These are phyloP conservation scores for Neostapfia colusana DNA, from an alignment of 176 grass and related monocot genomes.

Conservation along the genomic window DNA sequence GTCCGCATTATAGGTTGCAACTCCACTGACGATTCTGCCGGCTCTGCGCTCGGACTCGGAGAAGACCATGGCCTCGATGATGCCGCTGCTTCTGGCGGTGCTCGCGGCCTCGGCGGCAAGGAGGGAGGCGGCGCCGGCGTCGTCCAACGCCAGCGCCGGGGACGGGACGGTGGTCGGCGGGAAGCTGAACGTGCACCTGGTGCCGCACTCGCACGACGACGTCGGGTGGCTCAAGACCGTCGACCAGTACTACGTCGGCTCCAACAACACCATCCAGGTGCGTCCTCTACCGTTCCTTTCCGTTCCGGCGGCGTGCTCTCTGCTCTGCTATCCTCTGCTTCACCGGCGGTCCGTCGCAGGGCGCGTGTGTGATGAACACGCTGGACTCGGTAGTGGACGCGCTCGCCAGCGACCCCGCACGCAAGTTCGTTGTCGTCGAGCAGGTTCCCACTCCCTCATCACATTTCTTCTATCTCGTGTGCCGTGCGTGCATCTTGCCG, in stretches of 20 bases:
- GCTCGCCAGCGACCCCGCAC: slow-evolving; percentile 54
- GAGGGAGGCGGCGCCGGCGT: slow-evolving; percentile 10
- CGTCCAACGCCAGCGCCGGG: slow-evolving; percentile 47
- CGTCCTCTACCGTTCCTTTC: neutral
- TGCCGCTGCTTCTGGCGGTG: neutral
- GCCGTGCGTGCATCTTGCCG: too few relatives aligned
- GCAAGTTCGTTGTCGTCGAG: slow-evolving; percentile 80
- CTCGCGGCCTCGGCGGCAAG: neutral
- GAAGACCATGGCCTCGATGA: neutral
- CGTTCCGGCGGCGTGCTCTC: neutral
- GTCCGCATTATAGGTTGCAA: neutral
- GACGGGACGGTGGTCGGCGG: slow-evolving; percentile 38
- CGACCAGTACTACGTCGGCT: slow-evolving; percentile 91
- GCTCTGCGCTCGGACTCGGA: neutral
- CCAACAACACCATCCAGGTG: slow-evolving; percentile 81
- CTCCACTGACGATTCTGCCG: neutral
- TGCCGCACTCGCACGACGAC: slow-evolving; percentile 88
- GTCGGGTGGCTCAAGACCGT: slow-evolving; percentile 98
- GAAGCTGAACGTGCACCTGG: slow-evolving; percentile 88
- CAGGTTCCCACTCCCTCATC: slow-evolving; percentile 43
- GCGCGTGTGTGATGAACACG: slow-evolving; percentile 66
- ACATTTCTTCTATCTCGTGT: too few relatives aligned
- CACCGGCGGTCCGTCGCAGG: slow-evolving; percentile 33
- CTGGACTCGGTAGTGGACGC: slow-evolving; percentile 85
- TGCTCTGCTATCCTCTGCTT: neutral